Base-by-base conservation (phyloP, 2,329 filamentous ascomycete genomes). In the Colletotrichum liriopes region DNA sequence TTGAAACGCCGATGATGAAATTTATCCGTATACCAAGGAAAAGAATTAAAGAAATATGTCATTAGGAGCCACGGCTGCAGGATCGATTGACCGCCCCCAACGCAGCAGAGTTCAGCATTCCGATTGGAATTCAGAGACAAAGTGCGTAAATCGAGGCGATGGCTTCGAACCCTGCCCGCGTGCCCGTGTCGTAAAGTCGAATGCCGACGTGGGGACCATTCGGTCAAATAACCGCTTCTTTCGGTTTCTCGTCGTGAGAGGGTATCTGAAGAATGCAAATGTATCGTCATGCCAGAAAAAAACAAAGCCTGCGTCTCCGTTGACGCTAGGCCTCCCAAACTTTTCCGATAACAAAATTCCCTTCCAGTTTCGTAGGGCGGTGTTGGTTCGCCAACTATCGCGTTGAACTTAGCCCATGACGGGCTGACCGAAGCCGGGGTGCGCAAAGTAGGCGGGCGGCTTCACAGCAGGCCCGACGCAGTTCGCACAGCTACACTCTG, bases 361-460 rank as follows among this genome's bases (percentile, higher is more conserved):
- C 72, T 73, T 61, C 55, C 45, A 64, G n/a, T 69, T 54, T 61
- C 37, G n/a, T 43, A n/a, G 65, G 41, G 45, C 47, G 64, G 41
- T n/a, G 16, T 32, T 55, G 20, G n/a, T 16, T 39, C 32, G 43
- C 55, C 29, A 29, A 32, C 37, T 16, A 29, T 60, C 39, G 35
- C 52, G 8, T 29, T n/a, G 26, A n/a, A 35, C 63, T 83, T 78
- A 89, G 65, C 88, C 88, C 79, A 90, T 85, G 20, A 90, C 88
- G 18, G 88, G 81, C 77, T 90, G 89, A 37, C 86, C 84, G 67
- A 88, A 90, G 52, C 79, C 81, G 65, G 87, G 85, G 29, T 83
- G 77, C 60, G 82, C 79, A 72, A 90, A 87, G 78, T 89, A 90
- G 0, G 83, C 78, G 5, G 81, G 77, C 16, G 85, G 81, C 79